Conservation (phyloP, 116 monocot genomes). For the Zostera marina region DNA sequence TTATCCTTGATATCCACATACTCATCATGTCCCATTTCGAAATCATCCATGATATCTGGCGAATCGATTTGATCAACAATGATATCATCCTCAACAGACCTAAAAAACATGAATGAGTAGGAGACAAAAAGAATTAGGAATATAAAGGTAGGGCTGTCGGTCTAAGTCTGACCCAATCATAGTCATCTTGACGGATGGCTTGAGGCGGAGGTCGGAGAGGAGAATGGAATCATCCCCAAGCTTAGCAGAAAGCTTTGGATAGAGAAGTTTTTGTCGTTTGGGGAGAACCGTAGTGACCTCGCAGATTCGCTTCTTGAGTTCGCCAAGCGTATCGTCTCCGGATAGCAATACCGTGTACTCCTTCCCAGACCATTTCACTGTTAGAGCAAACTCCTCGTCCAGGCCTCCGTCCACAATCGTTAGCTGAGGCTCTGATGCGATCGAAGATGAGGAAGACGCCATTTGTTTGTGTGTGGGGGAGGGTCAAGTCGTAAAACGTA, state of each 20-base stretch:
- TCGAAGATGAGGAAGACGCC: constrained; percentile 1
- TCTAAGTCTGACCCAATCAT: constrained; percentile 80
- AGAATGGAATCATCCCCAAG: constrained; percentile 65
- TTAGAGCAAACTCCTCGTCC: constrained; percentile 72
- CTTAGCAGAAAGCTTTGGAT: constrained; percentile 73
- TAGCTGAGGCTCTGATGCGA: neutral
- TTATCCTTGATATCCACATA: constrained; percentile 85
- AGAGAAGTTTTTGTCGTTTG: constrained; percentile 94
- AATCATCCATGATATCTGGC: constrained; percentile 81
- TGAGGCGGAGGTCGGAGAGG: constrained; percentile 60
- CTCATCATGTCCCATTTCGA: constrained; percentile 80
- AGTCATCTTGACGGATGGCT: constrained; percentile 71
- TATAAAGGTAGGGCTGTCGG: neutral
- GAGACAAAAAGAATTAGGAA: no score
- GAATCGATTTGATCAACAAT: constrained; percentile 85
- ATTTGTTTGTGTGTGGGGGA: neutral
- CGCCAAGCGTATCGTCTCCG: constrained; percentile 82
- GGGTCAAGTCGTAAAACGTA: no score
- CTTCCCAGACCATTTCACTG: constrained; percentile 70
- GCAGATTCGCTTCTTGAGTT: constrained; percentile 92
- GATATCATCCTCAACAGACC: constrained; percentile 86
- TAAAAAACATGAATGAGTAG: constrained; percentile 8
- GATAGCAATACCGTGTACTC: constrained; percentile 70
- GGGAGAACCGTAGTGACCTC: constrained; percentile 83
- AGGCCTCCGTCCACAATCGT: constrained; percentile 18